Evolutionary conservation across 179 eudicot species (phyloP), one percentile per base, ranked within the genome.

Genomic region (Beta macrorhiza): DNA sequence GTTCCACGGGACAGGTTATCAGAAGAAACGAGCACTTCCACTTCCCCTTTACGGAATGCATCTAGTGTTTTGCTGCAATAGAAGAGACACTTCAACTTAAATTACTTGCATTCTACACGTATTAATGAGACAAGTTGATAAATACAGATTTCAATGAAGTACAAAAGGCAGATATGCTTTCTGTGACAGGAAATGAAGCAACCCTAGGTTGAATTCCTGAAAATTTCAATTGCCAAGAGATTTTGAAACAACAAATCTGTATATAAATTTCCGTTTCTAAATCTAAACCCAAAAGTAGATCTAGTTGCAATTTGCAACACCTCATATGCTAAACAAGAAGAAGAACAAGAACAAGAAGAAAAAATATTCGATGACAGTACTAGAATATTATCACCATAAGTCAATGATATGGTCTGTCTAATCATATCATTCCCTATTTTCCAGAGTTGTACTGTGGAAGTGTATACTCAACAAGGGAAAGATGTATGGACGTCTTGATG

Each of bases 1-100:
- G 93, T 96, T 78, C 99, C 99, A 86, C 98, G 95, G 63, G 97
- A 91, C 90, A 96, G 90, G 79, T 92, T 97, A 91, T 96, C 99
- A 80, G 99, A 91, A 67, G 97, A 96, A 64, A 96, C 88, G 65
- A 96, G 92, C 58, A 94, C 97, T 84, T 92, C 88, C 72, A 91
- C 81, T 62, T 87, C 87, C 56, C 97, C 99, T 68, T 81, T 75
- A 8, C 98, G 90, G 85, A 96, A 96, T 67, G 92, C 92, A 85
- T 82, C 87, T 87, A 96, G 80, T 77, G 90, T 89, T 84, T 94
- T 94, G 91, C 98, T 96, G 87, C 68, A 85, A 29, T 69, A 78
- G 15, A 81, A 52, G 70, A 61, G 12, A 44, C 68, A 58, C 3
- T 58, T 56, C 20, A 1, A 67, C 56, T 67, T 83, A 15, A 65